Base-by-base conservation (phyloP, 2,329 filamentous ascomycete genomes). In the Clarireedia hainanense region DNA sequence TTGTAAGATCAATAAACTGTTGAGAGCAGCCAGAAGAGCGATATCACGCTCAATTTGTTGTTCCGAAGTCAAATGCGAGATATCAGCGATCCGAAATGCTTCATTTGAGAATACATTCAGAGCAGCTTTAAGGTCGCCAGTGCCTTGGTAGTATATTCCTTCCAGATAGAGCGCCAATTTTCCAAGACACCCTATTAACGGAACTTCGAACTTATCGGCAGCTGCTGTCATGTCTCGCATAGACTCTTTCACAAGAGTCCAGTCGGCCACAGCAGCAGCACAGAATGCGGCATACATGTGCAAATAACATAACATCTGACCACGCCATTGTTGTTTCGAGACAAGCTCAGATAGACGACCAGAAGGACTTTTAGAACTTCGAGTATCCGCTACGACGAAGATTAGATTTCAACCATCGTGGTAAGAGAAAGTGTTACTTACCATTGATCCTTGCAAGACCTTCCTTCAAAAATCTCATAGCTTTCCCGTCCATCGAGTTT, bases 111-210 rank as follows among this genome's bases (percentile, higher is more conserved):
- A 96, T 9, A 85, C 77, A 3, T 74, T 64, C 14, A 91, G 73
- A 3, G 92, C 91, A 2, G 74, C 73, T n/a, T 80, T 74, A 1
- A 94, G 76, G 60, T 90, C 78, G 15, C 90, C 91, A 5, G 79
- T 85, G 17, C 86, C 88, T 73, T 96, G 92, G 52, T 84, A 76
- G 63, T 90, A 86, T 6, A 88, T 80, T 0, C 87, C 91, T 0
- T 79, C 76, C 17, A 96, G 80, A 69, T 96, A 96, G 45, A 63
- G 57, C 10, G 58, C 47, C 5, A 70, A 55, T 27, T 50, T 58
- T 37, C 57, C 61, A 4, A 70, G 52, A 45, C 65, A 56, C 2
- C 63, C 65, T 10, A 46, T 54, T 7, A 65, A 37, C 24, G 61
- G 39, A 20, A 65, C 57, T n/a, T 64, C 61, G 43, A 64, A 61